phyloP scores from a whole-genome alignment of 75 land plant species.

The Gnetum montanum region DNA sequence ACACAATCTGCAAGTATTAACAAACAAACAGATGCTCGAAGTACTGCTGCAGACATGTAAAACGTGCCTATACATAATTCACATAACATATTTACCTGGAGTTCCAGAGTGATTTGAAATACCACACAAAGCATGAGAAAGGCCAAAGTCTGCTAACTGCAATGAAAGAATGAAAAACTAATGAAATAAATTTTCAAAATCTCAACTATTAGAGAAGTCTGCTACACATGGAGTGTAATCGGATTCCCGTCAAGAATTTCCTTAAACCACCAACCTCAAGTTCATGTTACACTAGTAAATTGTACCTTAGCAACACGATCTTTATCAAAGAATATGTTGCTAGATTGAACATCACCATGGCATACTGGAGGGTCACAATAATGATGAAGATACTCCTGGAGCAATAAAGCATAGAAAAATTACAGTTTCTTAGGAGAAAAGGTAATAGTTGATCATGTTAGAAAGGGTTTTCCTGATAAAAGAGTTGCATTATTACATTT shows the following conservation, averaged over 20 bases:
- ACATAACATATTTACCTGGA: conserved; percentile 12
- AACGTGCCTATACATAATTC: background rate
- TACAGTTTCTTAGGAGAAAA: too few species aligned
- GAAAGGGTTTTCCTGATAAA: background rate
- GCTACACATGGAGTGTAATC: background rate
- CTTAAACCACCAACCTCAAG: too few species aligned
- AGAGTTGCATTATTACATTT: background rate
- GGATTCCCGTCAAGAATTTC: too few species aligned
- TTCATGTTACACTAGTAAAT: background rate
- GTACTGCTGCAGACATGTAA: too few species aligned
- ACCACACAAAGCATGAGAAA: conserved; percentile 17
- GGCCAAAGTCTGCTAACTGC: conserved; percentile 26
- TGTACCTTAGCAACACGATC: conserved; percentile 70
- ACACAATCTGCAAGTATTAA: conserved; percentile 18
- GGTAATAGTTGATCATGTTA: background rate
- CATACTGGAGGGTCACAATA: conserved; percentile 69
- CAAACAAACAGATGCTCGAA: background rate
- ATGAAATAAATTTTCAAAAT: too few species aligned
- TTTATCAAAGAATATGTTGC: conserved; percentile 59
- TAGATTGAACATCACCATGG: conserved; percentile 57
- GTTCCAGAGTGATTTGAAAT: conserved; percentile 26
- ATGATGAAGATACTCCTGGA: conserved; percentile 60
- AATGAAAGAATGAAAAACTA: background rate
- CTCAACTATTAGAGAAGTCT: background rate
- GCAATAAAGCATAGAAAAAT: background rate